These are phyloP conservation scores for Microsporum canis DNA, from an alignment of 2,329 filamentous ascomycete species.

Conservation along the genomic window DNA sequence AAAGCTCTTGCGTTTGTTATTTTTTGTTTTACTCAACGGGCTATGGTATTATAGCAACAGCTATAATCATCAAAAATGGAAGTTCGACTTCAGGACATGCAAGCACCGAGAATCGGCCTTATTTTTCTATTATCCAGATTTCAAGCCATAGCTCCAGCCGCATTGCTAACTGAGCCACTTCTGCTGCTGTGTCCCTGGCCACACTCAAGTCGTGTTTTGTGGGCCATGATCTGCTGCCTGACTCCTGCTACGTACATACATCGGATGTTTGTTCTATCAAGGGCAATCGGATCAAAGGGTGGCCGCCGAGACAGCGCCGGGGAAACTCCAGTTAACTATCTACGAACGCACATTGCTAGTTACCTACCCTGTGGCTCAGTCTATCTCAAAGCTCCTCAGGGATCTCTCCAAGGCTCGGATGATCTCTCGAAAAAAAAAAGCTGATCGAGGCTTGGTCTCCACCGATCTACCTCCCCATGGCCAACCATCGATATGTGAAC, in stretches of 20 bases:
- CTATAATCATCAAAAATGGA: not conserved
- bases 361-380: not conserved
- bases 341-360: not conserved
- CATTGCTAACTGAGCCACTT: conserved; percentile 1
- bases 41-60: not conserved
- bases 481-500: not conserved
- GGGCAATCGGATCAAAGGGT: not conserved
- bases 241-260: not conserved
- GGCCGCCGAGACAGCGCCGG: not conserved
- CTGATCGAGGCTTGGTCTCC: not conserved
- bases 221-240: conserved; percentile 2
- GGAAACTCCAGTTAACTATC: not conserved
- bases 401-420: not conserved
- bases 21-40: too few relatives aligned
- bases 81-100: not conserved
- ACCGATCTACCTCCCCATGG: not conserved
- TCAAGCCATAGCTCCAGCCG: not conserved
- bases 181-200: not conserved
- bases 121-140: not conserved
- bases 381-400: not conserved
- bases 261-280: not conserved
- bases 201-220: not conserved
- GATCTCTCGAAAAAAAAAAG: not conserved
- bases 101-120: not conserved
- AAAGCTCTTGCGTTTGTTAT: not conserved